A percentile compares a stretch with the other conserved stretches of the same genome.
Conservation (phyloP, 208 protist species). For the Balamuthia mandrillaris region DNA sequence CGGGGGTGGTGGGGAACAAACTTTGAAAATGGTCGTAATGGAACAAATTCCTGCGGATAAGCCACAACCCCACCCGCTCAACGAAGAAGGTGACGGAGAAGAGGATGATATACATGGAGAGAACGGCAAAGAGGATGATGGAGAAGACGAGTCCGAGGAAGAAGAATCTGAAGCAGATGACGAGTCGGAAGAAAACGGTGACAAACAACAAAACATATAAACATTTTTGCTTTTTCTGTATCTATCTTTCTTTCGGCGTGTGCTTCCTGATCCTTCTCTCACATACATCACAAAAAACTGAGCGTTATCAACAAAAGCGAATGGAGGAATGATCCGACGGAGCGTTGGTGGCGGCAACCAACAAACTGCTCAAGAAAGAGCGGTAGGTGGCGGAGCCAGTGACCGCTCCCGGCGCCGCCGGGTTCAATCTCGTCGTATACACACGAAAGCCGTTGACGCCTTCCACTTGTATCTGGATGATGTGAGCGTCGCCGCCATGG, state of each 20-base stretch:
- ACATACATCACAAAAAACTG: background rate
- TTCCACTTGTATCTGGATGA: conserved; percentile 49
- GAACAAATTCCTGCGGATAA: too few species aligned
- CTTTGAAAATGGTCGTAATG: too few species aligned
- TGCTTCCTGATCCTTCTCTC: background rate
- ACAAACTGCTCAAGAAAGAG: background rate
- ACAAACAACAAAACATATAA: background rate
- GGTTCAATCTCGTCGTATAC: conserved; percentile 43
- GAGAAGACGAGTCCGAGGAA: background rate
- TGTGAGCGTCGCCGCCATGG: conserved; percentile 34
- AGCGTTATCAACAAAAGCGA: background rate
- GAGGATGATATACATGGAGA: background rate
- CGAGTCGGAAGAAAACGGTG: background rate
- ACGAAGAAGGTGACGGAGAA: background rate
- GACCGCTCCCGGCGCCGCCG: conserved; percentile 35
- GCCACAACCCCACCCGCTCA: too few species aligned
- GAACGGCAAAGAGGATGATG: background rate
- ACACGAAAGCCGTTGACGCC: conserved; percentile 39
- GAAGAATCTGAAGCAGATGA: background rate
- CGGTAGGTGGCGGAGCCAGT: conserved; percentile 54
- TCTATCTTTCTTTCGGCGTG: background rate
- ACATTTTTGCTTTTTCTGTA: background rate
- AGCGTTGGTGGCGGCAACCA: background rate
- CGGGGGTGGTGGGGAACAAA: too few species aligned
- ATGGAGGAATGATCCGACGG: too few species aligned